Percentiles rank a stretch among this genome's conserved stretches.
Conservation (phyloP, 768 basidiomycete species). For the Tulasnella sp. region DNA sequence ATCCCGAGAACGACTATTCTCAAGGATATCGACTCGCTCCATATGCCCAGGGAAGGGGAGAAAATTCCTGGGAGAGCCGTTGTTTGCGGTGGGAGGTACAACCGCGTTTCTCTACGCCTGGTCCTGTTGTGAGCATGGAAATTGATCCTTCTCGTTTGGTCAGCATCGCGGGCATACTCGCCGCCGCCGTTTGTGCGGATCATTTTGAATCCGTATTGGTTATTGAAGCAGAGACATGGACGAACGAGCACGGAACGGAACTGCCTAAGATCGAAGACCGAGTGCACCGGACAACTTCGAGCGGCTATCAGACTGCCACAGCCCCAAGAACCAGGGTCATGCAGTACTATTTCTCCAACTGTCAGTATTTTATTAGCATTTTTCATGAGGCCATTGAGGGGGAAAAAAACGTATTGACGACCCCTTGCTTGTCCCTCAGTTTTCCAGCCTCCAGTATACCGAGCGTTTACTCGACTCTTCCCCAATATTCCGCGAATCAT, state of each 20-base stretch:
- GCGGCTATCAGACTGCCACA: neutral
- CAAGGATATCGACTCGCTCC: slow-evolving; percentile 1
- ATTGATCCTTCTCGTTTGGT: neutral
- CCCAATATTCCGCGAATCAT: slow-evolving; percentile 29
- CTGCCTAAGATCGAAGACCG: neutral
- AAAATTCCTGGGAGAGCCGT: slow-evolving; percentile 11
- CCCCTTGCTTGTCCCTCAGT: neutral
- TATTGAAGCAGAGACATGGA: slow-evolving; percentile 13
- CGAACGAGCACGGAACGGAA: slow-evolving; percentile 4
- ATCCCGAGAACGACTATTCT: slow-evolving; percentile 15
- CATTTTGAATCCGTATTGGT: slow-evolving; percentile 20
- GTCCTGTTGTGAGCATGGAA: neutral
- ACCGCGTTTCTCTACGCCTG: neutral
- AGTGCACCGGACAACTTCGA: neutral
- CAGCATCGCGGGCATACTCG: slow-evolving; percentile 12
- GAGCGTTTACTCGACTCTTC: slow-evolving; percentile 11
- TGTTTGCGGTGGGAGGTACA: slow-evolving; percentile 18
- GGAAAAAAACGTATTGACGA: neutral
- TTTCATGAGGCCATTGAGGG: neutral
- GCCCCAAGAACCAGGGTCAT: neutral
- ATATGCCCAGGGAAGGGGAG: neutral
- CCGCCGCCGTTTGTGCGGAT: slow-evolving; percentile 17
- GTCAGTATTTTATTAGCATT: neutral
- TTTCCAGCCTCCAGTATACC: slow-evolving; percentile 4
- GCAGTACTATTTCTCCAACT: slow-evolving; percentile 6